Evolutionary conservation across 1,284 basidiomycete genomes (phyloP).

Genomic region (Fomes fomentarius): DNA sequence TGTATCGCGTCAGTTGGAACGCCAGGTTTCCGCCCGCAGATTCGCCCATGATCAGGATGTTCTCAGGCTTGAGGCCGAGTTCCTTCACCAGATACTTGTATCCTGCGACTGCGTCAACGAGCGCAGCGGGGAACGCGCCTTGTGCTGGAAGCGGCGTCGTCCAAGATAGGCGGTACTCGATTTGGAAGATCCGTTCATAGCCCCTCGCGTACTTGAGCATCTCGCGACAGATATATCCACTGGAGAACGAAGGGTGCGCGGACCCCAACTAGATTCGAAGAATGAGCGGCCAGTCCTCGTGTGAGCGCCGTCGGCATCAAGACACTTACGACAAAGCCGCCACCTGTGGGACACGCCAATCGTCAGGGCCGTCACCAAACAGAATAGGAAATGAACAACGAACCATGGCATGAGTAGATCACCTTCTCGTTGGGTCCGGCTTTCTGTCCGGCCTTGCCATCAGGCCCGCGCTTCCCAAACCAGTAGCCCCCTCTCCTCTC

Average conservation of each 20-base stretch:
- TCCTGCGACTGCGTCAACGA: slow-evolving; percentile 63
- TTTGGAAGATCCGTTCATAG: slow-evolving; percentile 25
- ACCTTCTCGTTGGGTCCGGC: slow-evolving; percentile 43
- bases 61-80: slow-evolving; percentile 41
- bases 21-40: slow-evolving; percentile 75
- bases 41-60: slow-evolving; percentile 70
- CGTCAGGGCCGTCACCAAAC: background rate
- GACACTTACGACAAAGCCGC: background rate
- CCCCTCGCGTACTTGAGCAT: slow-evolving; percentile 6
- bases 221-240: slow-evolving; percentile 3
- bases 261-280: slow-evolving; percentile 12
- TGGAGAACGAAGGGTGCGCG: slow-evolving; percentile 42
- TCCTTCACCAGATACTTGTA: slow-evolving; percentile 59
- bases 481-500: slow-evolving; percentile 41
- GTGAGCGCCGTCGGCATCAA: background rate
- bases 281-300: too few species aligned
- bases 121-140: slow-evolving; percentile 62
- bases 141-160: slow-evolving; percentile 24
- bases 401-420: slow-evolving; percentile 54
- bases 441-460: background rate
- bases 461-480: slow-evolving; percentile 30
- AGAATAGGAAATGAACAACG: slow-evolving; percentile 35
- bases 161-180: slow-evolving; percentile 37
- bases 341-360: background rate
- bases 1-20: slow-evolving; percentile 54